Conservation (phyloP, 257 asterid genomes). For the Capsicum chinense region DNA sequence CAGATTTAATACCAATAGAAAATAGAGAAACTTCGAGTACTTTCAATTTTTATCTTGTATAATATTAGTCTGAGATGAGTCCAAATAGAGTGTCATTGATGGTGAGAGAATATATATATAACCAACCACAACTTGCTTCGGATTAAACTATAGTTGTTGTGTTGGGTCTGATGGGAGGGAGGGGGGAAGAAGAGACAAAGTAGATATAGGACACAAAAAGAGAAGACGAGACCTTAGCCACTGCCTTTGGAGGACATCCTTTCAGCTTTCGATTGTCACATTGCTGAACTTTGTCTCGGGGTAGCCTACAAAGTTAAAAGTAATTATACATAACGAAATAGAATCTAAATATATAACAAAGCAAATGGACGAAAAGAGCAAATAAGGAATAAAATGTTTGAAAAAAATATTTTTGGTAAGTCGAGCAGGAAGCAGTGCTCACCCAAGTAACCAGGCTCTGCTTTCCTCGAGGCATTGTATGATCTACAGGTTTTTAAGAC, state of each 20-base stretch:
- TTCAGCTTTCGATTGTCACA: conserved; percentile 46
- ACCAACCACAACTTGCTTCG: conserved; percentile 20
- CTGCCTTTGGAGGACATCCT: conserved; percentile 37
- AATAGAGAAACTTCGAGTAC: background rate
- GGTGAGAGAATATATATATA: background rate
- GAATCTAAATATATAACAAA: background rate
- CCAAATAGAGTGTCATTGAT: background rate
- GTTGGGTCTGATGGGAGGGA: too few species aligned
- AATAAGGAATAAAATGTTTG: background rate
- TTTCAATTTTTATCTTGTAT: background rate
- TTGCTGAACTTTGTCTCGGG: conserved; percentile 47
- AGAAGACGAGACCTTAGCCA: conserved; percentile 33
- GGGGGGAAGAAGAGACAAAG: background rate
- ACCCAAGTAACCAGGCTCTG: conserved; percentile 41
- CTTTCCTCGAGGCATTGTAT: conserved; percentile 46
- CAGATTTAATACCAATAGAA: background rate
- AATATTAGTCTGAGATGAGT: background rate
- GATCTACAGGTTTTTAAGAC: conserved; percentile 50
- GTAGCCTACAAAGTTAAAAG: conserved; percentile 34
- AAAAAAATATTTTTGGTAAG: background rate
- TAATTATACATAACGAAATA: conserved; percentile 20
- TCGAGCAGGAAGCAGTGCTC: conserved; percentile 14
- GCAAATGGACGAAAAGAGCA: background rate
- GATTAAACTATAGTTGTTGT: background rate
- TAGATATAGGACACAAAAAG: background rate